Evolutionary conservation across 2,329 filamentous ascomycete species (phyloP).

Genomic region (Penicillium sp.): DNA sequence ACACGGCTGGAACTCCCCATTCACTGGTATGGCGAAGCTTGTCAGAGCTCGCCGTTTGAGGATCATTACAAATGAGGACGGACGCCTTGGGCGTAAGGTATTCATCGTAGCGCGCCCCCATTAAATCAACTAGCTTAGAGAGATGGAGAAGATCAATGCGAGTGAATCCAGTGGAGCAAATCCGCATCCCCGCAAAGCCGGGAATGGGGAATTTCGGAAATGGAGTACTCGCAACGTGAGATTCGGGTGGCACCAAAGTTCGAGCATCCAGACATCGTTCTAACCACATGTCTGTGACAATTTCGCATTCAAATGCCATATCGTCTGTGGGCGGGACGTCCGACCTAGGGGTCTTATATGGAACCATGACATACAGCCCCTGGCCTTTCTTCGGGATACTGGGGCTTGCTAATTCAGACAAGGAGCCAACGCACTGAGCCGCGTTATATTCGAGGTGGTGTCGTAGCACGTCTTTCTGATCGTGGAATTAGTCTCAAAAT

Average conservation of each 20-base stretch:
- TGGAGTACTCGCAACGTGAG: constrained; percentile 69
- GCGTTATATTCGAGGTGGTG: constrained; percentile 39
- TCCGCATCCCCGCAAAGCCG: constrained; percentile 60
- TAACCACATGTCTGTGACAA: constrained; percentile 87
- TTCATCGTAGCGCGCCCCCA: constrained; percentile 78
- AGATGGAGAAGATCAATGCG: constrained; percentile 82
- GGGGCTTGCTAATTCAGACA: constrained; percentile 30
- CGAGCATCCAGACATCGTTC: constrained; percentile 81
- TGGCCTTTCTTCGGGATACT: constrained; percentile 30
- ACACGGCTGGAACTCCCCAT: constrained; percentile 75
- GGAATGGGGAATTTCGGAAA: constrained; percentile 64
- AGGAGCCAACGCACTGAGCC: constrained; percentile 32
- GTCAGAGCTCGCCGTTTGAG: constrained; percentile 52
- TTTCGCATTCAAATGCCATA: constrained; percentile 39
- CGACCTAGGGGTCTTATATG: constrained; percentile 31
- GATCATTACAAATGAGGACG: constrained; percentile 65
- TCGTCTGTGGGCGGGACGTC: constrained; percentile 36
- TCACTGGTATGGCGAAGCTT: constrained; percentile 72
- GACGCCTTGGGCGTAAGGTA: constrained; percentile 65
- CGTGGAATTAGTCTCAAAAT: constrained; percentile 8
- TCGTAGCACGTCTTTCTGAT: constrained; percentile 32
- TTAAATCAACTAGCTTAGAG: constrained; percentile 65
- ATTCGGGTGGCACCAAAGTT: constrained; percentile 60
- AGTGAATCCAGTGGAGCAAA: constrained; percentile 77
- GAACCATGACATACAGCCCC: constrained; percentile 36